Base-by-base conservation (phyloP, 1,139 yeast species). In the Kodamaea derodonti region DNA sequence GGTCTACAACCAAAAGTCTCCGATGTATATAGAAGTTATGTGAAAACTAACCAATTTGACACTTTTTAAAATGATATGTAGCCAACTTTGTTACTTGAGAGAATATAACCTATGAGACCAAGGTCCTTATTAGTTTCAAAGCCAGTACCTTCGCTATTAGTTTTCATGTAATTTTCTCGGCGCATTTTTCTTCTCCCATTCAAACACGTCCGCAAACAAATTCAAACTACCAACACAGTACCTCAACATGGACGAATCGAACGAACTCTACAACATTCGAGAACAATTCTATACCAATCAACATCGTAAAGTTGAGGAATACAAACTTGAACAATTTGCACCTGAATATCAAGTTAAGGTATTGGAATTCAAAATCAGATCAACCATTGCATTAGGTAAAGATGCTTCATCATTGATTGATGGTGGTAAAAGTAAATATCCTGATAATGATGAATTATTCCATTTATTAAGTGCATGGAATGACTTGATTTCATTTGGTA, bases 261-360 rank as follows among this genome's bases (percentile, higher is more conserved):
- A 67, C 18, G 75, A 69, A 48, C 52, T 69, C 24, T 69, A 61
- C 51, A 63, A 63, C 32, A 57, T 71, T 28, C 58, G 70, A 40
- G 69, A 65, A 51, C 74, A 71, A 45, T 72, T 71, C 51, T 70
- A 60, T 49, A 67, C 76, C 26, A 61, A 65, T 41, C 78, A 71
- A 46, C 66, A 66, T 49, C 52, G 53, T 29, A 60, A 62, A 42
- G 75, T 71, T 4, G 48, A 48, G 30, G 49, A 54, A 4, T 58
- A 66, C 40, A 37, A 56, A 6, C 45, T 61, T 30, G 63, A 57
- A 17, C 64, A 53, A 41, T 69, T 68, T 45, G 58, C 69, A 3
- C 47, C 43, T 2, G 70, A 65, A 32, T 53, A 54, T 36, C 70
- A 64, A 42, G 45, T 65, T 32, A 65, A 64, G 39, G 75, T 65